Base-by-base conservation (phyloP, 2,329 filamentous ascomycete genomes). In the Apiospora sp. region DNA sequence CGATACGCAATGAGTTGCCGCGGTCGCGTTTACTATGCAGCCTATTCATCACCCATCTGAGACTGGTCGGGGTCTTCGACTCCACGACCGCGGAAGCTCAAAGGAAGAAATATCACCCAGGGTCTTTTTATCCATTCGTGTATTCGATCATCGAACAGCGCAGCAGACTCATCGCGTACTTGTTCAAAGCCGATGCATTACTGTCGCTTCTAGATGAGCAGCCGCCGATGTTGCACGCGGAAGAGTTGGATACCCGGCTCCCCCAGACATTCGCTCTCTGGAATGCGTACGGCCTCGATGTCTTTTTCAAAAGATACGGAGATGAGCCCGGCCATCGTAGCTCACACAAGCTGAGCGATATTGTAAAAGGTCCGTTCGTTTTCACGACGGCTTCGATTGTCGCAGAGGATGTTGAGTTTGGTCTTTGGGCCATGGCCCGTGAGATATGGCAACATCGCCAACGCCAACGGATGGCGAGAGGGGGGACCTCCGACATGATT, bases 341-440 rank as follows among this genome's bases (percentile, higher is more conserved):
- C 13, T 34, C 27, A 2, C 64, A 34, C n/a, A 68, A 61, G 5
- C 22, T 71, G 34, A 37, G 14, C 12, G 27, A 43, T 10, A 4
- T 68, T 1, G 6, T 51, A 13, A n/a, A 10, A 19, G 13, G 44
- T 22, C 22, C 46, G 4, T n/a, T 30, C 13, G 19, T 5, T 6
- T 43, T 46, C 27, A 67, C 37, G n/a, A 67, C 69, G n/a, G 27
- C 13, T 6, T 27, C 34, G 3, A 44, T 72, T 4, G 54, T 72
- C 44, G 61, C 68, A 12, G 71, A 72, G 46, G 71, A 72, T 24
- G 67, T 71, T n/a, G 67, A 71, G 8, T 24, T 72, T 4, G 71
- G 71, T 51, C 58, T 72, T 22, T 72, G 71, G 34, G 16, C n/a
- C 24, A 8, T 71, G 10, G 16, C 24, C 27, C 58, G 58, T 3